Evolutionary conservation across 2,329 filamentous ascomycete species (phyloP), one percentile per base, ranked within the genome.

Genomic region (Plenodomus lindquistii): DNA sequence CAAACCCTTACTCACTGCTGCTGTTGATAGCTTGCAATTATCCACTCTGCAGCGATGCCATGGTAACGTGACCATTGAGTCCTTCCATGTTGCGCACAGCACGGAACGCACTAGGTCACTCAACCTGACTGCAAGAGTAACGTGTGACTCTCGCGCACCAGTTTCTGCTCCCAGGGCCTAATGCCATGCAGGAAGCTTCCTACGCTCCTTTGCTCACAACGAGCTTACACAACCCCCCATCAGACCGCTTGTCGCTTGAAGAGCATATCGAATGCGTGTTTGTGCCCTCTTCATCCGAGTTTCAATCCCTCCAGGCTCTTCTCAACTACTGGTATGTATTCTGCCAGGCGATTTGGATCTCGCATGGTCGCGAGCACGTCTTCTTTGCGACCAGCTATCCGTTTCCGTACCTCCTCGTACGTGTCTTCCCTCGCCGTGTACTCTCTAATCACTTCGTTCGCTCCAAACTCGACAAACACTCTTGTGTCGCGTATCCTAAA

Each of bases 401-500:
- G 75, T 75, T 80, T 63, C 69, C 87, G 87, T 10, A 96, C 85
- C 27, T 85, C 84, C 21, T 87, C 86, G 70, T 95, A 97, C 44
- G 77, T 81, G 42, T 87, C 87, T 76, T 99, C 93, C 69, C 88
- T 87, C n/a, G 87, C 86, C 17, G 89, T 89, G 66, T 96, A 97
- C 74, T 99, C 93, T 54, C 93, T 80, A 22, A 96, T 86, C 22
- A 97, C 87, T 66, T 89, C 84, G 42, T 87, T 83, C 16, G 81
- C 85, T 36, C 79, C 83, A 70, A 97, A 96, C 69, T 99, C 94
- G 46, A 97, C 84, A 71, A 95, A 99, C 27, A 99, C 80, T 54
- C 94, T 81, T 1, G 93, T 97, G 69, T 99, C 94, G 46, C 93
- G 81, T 48, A 99, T 83, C 48, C 94, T 81, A 49, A 97, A 83